Evolutionary conservation across 179 eudicot genomes (phyloP).

Genomic region (Beta lomatogona): DNA sequence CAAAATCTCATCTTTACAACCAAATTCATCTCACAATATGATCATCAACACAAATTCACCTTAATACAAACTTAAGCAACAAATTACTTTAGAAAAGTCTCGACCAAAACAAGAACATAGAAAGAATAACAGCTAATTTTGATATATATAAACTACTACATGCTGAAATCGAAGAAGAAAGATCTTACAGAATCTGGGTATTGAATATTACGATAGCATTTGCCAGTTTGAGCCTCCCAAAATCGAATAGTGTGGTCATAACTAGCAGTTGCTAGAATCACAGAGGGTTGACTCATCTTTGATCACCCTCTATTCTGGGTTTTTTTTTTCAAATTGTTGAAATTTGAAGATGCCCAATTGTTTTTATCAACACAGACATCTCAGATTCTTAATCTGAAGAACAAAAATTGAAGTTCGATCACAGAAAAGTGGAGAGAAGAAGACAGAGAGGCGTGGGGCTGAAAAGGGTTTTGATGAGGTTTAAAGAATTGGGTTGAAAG

Average conservation of each 20-base stretch:
- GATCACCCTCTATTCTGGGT: not conserved
- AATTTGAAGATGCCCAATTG: slow-evolving; percentile 2
- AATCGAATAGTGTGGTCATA: slow-evolving; percentile 95
- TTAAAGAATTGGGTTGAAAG: slow-evolving; percentile 5
- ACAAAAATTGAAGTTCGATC: slow-evolving; percentile 26
- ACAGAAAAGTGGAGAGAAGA: not conserved
- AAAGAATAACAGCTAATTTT: slow-evolving; percentile 4
- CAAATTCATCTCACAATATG: not conserved
- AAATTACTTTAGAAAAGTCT: not conserved
- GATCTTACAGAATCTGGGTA: slow-evolving; percentile 81
- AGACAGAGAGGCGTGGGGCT: not conserved
- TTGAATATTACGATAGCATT: slow-evolving; percentile 84
- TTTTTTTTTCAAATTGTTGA: slow-evolving; percentile 9
- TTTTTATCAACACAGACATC: not conserved
- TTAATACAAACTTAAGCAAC: not conserved
- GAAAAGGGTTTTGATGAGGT: slow-evolving; percentile 30
- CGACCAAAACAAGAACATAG: not conserved
- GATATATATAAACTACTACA: slow-evolving; percentile 1
- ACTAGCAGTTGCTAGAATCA: slow-evolving; percentile 91
- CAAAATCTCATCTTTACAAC: slow-evolving; percentile 8
- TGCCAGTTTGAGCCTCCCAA: slow-evolving; percentile 95
- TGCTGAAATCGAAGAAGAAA: not conserved
- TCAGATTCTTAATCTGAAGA: not conserved
- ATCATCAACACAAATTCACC: not conserved
- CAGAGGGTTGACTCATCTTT: slow-evolving; percentile 88